These are phyloP conservation scores for Kalmusia sp. DNA, from an alignment of 2,329 filamentous ascomycete genomes.

Conservation along the genomic window DNA sequence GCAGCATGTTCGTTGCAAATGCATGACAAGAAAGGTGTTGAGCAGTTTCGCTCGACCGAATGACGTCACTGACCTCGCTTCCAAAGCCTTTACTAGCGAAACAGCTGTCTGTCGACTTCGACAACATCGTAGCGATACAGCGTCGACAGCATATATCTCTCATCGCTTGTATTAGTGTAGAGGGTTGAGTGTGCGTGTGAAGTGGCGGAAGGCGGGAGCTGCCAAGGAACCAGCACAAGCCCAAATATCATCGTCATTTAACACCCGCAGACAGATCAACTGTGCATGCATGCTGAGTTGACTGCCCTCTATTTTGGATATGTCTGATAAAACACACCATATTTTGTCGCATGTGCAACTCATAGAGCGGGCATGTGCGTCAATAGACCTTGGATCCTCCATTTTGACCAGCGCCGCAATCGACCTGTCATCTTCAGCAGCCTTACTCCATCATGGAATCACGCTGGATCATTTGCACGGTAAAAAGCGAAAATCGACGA, in stretches of 20 bases:
- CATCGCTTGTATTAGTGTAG: not conserved
- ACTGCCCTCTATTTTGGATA: not conserved
- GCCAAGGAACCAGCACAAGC: not conserved
- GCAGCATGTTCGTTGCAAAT: too few species aligned
- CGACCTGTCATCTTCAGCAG: conserved; percentile 3
- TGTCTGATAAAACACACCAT: not conserved
- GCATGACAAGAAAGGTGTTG: too few species aligned
- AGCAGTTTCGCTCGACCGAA: too few species aligned
- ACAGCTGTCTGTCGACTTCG: too few species aligned
- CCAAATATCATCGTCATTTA: too few species aligned
- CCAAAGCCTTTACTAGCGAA: too few species aligned
- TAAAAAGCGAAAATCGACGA: not conserved
- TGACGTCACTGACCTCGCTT: too few species aligned
- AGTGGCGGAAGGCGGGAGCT: not conserved
- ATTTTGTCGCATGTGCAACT: not conserved
- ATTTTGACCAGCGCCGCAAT: conserved; percentile 1
- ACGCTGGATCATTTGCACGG: not conserved
- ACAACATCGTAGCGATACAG: too few species aligned
- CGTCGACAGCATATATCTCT: too few species aligned
- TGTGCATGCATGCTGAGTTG: not conserved
- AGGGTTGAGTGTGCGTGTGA: not conserved
- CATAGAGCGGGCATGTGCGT: conserved; percentile 5
- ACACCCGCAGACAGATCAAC: too few species aligned
- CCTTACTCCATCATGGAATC: not conserved
- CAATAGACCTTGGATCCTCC: not conserved